Conservation (phyloP, 441 rosid species). For the Pelargonium fulgidum region DNA sequence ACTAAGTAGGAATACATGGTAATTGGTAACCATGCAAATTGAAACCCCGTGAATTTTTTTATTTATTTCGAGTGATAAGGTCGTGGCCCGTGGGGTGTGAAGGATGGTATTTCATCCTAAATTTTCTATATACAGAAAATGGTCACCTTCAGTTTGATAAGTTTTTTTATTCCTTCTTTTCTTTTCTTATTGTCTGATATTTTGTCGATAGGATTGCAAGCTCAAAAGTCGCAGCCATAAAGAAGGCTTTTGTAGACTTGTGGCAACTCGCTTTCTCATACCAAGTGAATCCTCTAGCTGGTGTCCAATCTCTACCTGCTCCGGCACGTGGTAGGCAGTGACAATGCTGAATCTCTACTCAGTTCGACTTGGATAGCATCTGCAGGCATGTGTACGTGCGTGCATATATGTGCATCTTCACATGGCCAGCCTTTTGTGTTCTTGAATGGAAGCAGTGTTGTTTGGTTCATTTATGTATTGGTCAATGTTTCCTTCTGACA, state of each 20-base stretch:
- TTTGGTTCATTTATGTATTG: not conserved
- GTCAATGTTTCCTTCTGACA: not conserved
- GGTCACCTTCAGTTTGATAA: no score
- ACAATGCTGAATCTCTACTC: not conserved
- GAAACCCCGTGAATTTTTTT: no score
- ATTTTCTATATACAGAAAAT: no score
- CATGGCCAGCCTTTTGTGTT: not conserved
- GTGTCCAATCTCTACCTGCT: constrained; percentile 57
- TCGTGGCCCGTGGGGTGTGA: no score
- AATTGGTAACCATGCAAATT: no score
- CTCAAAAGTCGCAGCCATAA: constrained; percentile 35
- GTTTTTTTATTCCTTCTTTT: no score
- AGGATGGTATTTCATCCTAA: no score
- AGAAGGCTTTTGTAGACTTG: constrained; percentile 58
- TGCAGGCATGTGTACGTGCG: not conserved
- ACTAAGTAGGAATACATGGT: no score
- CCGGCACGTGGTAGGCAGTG: constrained; percentile 27
- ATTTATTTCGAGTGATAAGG: no score
- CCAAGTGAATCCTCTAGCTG: constrained; percentile 88
- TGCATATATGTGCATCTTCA: not conserved
- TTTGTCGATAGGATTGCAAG: constrained; percentile 35
- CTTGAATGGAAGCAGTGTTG: not conserved
- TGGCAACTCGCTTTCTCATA: constrained; percentile 88
- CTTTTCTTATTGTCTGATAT: not conserved
- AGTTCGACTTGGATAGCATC: not conserved